phyloP scores from a whole-genome alignment of 208 protist species.

The Giardia muris region DNA sequence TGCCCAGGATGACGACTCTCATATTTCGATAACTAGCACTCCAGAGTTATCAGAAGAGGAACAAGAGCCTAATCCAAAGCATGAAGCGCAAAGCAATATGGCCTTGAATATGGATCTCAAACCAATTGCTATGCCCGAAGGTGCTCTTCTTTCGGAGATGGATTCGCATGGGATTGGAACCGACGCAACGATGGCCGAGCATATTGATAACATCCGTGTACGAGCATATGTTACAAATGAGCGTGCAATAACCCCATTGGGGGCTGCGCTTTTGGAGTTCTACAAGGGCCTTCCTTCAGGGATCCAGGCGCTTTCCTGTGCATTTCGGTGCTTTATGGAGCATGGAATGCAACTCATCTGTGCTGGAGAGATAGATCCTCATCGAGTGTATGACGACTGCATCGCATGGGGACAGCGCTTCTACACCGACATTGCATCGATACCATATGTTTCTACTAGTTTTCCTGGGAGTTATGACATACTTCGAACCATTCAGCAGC shows the following conservation, averaged over 20 bases:
- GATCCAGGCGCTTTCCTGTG: background rate
- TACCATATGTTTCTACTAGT: background rate
- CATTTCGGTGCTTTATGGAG: background rate
- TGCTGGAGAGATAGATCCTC: background rate
- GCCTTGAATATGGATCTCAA: slow-evolving; percentile 60
- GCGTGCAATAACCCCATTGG: background rate
- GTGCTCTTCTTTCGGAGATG: slow-evolving; percentile 86
- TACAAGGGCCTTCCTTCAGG: background rate
- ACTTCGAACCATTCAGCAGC: no score
- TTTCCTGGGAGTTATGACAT: background rate
- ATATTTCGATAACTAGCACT: no score
- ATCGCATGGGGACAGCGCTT: background rate
- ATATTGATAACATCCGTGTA: slow-evolving; percentile 80
- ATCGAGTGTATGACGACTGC: background rate
- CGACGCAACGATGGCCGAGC: slow-evolving; percentile 91
- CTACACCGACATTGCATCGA: background rate
- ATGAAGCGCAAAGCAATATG: no score
- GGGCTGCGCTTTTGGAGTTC: background rate
- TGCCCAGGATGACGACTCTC: background rate
- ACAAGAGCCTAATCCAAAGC: no score
- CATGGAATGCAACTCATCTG: background rate
- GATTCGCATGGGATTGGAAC: slow-evolving; percentile 89
- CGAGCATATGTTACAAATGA: slow-evolving; percentile 41
- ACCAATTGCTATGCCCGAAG: slow-evolving; percentile 70
- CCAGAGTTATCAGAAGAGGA: no score